Conservation (phyloP, 352 stramenopile species). For the Phytophthora cryptogea region DNA sequence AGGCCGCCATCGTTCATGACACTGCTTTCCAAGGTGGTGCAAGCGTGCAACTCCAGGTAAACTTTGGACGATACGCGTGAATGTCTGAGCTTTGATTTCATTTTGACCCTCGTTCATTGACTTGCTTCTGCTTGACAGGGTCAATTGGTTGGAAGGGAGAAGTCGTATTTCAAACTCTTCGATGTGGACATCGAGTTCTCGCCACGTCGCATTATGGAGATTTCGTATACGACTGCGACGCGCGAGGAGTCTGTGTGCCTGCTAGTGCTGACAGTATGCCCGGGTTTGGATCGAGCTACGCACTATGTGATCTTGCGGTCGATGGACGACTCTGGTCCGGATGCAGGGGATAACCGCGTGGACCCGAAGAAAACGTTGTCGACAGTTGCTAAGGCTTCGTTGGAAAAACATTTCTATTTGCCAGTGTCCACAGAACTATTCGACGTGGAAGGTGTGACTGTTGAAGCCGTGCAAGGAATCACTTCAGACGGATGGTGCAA, state of each 20-base stretch:
- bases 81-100: not conserved
- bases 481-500: constrained; percentile 36
- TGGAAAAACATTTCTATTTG: constrained; percentile 44
- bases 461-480: constrained; percentile 24
- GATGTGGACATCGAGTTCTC: constrained; percentile 49
- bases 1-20: constrained; percentile 30
- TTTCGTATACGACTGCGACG: constrained; percentile 43
- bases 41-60: constrained; percentile 39
- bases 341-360: constrained; percentile 8
- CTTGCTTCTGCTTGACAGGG: constrained; percentile 18
- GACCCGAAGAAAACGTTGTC: constrained; percentile 30
- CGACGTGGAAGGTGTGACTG: constrained; percentile 18
- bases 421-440: constrained; percentile 36
- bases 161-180: constrained; percentile 50
- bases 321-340: constrained; percentile 24
- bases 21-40: constrained; percentile 44
- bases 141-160: constrained; percentile 34
- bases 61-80: not conserved
- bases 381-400: constrained; percentile 27
- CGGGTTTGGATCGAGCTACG: constrained; percentile 40
- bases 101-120: constrained; percentile 1
- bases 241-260: constrained; percentile 36
- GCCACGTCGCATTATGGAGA: constrained; percentile 37
- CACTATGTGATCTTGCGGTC: constrained; percentile 48
- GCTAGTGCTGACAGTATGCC: constrained; percentile 46